Evolutionary conservation across 2,329 filamentous ascomycete genomes (phyloP).

Genomic region (Colletotrichum sp.): DNA sequence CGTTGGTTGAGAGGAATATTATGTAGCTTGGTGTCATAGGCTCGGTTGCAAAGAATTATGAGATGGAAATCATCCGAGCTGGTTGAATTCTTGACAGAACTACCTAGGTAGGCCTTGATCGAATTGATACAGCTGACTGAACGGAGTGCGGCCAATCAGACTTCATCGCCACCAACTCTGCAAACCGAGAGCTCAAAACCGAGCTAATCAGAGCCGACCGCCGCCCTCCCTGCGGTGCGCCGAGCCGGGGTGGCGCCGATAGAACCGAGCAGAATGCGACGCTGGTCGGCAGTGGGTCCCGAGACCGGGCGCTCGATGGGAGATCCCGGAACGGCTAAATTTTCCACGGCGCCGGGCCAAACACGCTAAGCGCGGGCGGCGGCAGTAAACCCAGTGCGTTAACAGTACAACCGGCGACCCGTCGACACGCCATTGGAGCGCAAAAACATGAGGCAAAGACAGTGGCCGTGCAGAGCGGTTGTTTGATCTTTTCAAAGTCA

Average conservation of each 20-base stretch:
- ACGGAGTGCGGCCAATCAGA: background rate
- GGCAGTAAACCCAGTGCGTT: background rate
- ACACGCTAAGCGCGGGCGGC: background rate
- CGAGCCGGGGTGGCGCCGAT: background rate
- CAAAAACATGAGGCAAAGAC: background rate
- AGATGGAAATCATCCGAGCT: background rate
- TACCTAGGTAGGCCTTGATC: no score
- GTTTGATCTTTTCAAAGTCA: background rate
- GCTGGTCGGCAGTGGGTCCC: background rate
- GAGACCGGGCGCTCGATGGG: background rate
- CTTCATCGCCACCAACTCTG: background rate
- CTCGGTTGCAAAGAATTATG: background rate
- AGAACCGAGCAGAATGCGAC: background rate
- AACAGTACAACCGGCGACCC: background rate
- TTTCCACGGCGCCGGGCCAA: background rate
- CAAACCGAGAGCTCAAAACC: background rate
- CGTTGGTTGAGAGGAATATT: background rate
- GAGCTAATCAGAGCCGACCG: background rate
- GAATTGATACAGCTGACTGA: background rate
- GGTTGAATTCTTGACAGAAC: background rate
- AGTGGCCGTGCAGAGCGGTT: background rate
- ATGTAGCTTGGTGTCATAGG: background rate
- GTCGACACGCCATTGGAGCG: conserved; percentile 1
- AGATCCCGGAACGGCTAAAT: background rate
- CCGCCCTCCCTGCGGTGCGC: background rate